Conservation (phyloP, 495 filamentous ascomycete species). For the Letharia lupina region DNA sequence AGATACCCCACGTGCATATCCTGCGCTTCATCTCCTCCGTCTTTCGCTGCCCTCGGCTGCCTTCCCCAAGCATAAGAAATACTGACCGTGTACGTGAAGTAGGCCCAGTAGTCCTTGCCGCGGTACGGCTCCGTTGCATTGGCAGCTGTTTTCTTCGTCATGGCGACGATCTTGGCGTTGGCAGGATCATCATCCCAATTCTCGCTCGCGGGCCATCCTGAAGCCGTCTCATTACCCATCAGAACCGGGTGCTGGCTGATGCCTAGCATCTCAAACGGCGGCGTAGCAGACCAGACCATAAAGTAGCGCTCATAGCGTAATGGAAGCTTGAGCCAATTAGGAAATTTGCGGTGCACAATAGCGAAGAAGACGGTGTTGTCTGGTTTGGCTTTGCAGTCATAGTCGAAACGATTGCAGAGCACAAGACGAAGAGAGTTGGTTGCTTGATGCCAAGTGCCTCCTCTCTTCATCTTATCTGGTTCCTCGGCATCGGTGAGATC, state of each 20-base stretch:
- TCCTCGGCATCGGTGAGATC: slow-evolving; percentile 19
- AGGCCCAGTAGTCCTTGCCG: slow-evolving; percentile 29
- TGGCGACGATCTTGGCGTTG: slow-evolving; percentile 9
- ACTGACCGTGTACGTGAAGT: slow-evolving; percentile 36
- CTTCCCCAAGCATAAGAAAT: slow-evolving; percentile 35
- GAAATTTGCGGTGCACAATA: slow-evolving; percentile 33
- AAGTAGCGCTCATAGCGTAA: slow-evolving; percentile 36
- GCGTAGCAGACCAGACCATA: slow-evolving; percentile 30
- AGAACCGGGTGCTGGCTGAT: slow-evolving; percentile 32
- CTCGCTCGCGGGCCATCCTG: slow-evolving; percentile 30
- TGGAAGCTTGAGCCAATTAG: slow-evolving; percentile 30
- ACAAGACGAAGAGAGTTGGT: slow-evolving; percentile 34
- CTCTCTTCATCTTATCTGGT: slow-evolving; percentile 13
- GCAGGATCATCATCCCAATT: slow-evolving; percentile 31
- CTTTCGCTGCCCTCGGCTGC: slow-evolving; percentile 9
- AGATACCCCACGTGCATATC: slow-evolving; percentile 33
- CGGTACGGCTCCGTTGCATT: slow-evolving; percentile 22
- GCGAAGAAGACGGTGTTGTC: slow-evolving; percentile 33
- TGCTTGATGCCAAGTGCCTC: slow-evolving; percentile 33
- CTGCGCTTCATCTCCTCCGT: slow-evolving; percentile 25
- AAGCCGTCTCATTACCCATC: slow-evolving; percentile 34
- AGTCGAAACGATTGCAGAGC: slow-evolving; percentile 29
- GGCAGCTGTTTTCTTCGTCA: slow-evolving; percentile 12
- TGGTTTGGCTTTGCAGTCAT: slow-evolving; percentile 22
- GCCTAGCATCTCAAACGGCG: slow-evolving; percentile 33